phyloP scores from a whole-genome alignment of 2,329 filamentous ascomycete genomes.

The Colletotrichum sp. region DNA sequence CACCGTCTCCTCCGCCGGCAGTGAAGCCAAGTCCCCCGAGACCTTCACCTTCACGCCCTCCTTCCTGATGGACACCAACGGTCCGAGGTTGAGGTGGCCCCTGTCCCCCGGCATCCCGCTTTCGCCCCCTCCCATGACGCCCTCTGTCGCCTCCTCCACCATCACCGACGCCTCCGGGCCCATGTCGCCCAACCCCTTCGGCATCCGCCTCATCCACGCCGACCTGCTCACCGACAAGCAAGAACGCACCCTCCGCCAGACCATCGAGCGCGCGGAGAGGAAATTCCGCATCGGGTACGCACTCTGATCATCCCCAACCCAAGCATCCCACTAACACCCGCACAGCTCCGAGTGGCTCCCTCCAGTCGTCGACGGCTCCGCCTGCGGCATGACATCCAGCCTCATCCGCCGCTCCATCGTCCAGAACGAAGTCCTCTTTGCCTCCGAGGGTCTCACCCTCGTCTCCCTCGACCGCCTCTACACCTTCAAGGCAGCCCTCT shows the following conservation, averaged over 20 bases:
- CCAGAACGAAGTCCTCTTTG: conserved; percentile 68
- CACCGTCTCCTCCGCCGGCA: conserved; percentile 19
- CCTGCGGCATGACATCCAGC: conserved; percentile 52
- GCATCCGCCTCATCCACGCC: conserved; percentile 56
- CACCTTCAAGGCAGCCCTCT: conserved; percentile 66
- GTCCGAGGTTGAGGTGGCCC: conserved; percentile 33
- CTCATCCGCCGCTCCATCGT: conserved; percentile 60
- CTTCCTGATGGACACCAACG: conserved; percentile 30
- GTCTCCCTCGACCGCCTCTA: conserved; percentile 67
- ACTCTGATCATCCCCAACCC: neutral
- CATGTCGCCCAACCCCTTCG: conserved; percentile 44
- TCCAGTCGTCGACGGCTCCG: conserved; percentile 44
- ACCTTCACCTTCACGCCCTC: conserved; percentile 38
- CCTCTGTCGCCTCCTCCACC: conserved; percentile 46
- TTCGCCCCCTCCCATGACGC: conserved; percentile 51
- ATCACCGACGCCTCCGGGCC: conserved; percentile 34
- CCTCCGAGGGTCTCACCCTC: conserved; percentile 62
- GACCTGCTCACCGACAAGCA: conserved; percentile 49
- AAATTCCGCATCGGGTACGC: conserved; percentile 37
- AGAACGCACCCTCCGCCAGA: conserved; percentile 51
- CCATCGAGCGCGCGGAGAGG: conserved; percentile 57
- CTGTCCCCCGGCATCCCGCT: conserved; percentile 44
- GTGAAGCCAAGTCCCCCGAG: conserved; percentile 28
- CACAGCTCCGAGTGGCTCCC: conserved; percentile 48
- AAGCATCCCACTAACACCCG: neutral